Evolutionary conservation across 768 basidiomycete species (phyloP).

Genomic region (Rhodotorula toruloides): DNA sequence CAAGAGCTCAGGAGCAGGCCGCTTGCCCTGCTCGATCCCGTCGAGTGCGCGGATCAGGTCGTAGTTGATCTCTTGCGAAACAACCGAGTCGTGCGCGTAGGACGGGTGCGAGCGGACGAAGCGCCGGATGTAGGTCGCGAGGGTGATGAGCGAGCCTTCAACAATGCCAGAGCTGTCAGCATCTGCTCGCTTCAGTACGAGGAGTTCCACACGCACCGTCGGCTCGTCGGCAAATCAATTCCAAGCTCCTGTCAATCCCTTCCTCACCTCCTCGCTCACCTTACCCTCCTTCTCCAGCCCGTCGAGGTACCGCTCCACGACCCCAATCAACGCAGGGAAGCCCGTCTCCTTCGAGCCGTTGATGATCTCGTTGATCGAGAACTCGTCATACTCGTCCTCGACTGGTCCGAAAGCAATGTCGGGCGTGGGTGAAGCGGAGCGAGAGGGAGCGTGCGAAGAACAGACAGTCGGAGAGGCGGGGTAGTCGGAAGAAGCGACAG

Average conservation of each 20-base stretch:
- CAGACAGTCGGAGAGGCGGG: too few species aligned
- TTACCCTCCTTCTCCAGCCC: constrained; percentile 62
- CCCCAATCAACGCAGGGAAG: constrained; percentile 28
- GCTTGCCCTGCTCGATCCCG: constrained; percentile 65
- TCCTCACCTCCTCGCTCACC: constrained; percentile 50
- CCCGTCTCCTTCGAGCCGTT: constrained; percentile 68
- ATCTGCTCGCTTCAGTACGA: background rate
- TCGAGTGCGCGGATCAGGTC: constrained; percentile 85
- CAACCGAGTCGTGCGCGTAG: constrained; percentile 91
- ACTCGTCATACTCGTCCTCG: constrained; percentile 83
- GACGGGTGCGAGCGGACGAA: constrained; percentile 84
- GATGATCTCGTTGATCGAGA: constrained; percentile 86
- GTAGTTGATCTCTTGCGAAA: constrained; percentile 85
- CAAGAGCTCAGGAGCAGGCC: constrained; percentile 51
- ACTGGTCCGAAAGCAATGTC: constrained; percentile 50
- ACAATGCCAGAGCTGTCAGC: background rate
- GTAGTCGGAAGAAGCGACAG: too few species aligned
- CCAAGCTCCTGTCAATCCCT: constrained; percentile 65
- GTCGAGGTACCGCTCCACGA: constrained; percentile 59
- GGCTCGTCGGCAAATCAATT: constrained; percentile 69
- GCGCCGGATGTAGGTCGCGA: constrained; percentile 86
- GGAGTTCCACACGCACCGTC: constrained; percentile 56
- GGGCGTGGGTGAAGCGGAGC: constrained; percentile 39
- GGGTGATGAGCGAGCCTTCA: constrained; percentile 72
- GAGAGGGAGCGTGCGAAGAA: constrained; percentile 29